Evolutionary conservation across 139 green algal species (phyloP).

Genomic region (Chlamydomonas eustigma): DNA sequence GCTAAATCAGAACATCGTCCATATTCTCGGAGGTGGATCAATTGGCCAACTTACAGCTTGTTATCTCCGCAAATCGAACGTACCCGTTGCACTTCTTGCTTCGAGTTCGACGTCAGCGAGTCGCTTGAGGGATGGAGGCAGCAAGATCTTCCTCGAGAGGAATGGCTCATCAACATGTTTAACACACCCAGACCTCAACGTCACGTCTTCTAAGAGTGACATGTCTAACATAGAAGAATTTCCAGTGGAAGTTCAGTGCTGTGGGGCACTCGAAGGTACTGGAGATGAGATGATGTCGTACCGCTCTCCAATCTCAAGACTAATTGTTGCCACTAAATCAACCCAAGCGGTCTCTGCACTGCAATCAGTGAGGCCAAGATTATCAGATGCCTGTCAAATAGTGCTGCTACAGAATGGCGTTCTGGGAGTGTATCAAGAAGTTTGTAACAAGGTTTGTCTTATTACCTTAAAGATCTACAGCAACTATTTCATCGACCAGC

Average conservation of each 20-base stretch:
- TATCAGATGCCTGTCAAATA: neutral
- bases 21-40: slow-evolving; percentile 34
- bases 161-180: too few relatives aligned
- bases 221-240: too few relatives aligned
- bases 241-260: too few relatives aligned
- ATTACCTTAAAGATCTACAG: too few relatives aligned
- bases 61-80: slow-evolving; percentile 11
- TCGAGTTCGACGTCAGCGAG: neutral
- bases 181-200: too few relatives aligned
- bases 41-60: slow-evolving; percentile 30
- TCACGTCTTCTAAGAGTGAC: too few relatives aligned
- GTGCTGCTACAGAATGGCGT: slow-evolving; percentile 39
- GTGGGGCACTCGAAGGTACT: too few relatives aligned
- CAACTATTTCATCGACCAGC: too few relatives aligned
- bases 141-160: neutral
- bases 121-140: neutral
- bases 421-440: slow-evolving; percentile 22
- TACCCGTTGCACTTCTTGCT: slow-evolving; percentile 10
- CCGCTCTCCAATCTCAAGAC: neutral
- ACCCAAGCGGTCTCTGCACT: slow-evolving; percentile 10
- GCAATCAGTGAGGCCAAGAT: neutral
- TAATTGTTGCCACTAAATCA: slow-evolving; percentile 18
- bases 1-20: too few relatives aligned
- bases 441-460: neutral
- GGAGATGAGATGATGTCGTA: too few relatives aligned